Conservation (phyloP, 257 asterid species). For the Nemophila menziesii region DNA sequence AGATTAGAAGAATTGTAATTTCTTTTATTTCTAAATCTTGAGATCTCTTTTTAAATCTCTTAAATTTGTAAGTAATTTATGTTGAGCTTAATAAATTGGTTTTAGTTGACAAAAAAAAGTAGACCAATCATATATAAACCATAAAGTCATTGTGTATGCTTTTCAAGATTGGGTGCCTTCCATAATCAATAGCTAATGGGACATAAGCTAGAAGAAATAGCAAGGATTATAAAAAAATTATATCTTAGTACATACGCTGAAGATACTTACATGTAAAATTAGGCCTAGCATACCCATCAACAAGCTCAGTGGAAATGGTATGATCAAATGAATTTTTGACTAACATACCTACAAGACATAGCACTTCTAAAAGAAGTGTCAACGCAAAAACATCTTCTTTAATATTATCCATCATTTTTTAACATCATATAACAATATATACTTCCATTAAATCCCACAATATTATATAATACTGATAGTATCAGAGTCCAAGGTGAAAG, state of each 20-base stretch:
- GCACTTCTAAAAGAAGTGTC: conserved; percentile 80
- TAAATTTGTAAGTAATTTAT: too few species aligned
- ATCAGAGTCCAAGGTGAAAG: too few species aligned
- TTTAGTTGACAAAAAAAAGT: too few species aligned
- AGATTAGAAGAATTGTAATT: too few species aligned
- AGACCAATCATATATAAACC: too few species aligned
- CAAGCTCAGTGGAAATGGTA: conserved; percentile 81
- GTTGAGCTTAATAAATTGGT: too few species aligned
- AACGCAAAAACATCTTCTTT: conserved; percentile 73
- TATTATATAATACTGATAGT: too few species aligned
- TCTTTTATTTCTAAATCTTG: too few species aligned
- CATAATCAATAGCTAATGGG: conserved; percentile 92
- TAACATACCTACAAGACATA: conserved; percentile 93
- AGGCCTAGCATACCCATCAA: conserved; percentile 83
- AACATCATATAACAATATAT: background rate
- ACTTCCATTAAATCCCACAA: too few species aligned
- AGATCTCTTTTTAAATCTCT: too few species aligned
- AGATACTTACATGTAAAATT: conserved; percentile 60
- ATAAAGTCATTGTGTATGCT: conserved; percentile 66
- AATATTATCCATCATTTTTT: conserved; percentile 71
- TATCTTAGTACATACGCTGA: conserved; percentile 6
- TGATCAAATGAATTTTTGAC: conserved; percentile 96
- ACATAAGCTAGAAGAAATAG: conserved; percentile 54
- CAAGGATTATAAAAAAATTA: conserved; percentile 15
- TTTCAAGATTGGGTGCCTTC: conserved; percentile 92